These are phyloP conservation scores for Xylaria scruposa DNA, from an alignment of 495 filamentous ascomycete genomes.

Conservation along the genomic window DNA sequence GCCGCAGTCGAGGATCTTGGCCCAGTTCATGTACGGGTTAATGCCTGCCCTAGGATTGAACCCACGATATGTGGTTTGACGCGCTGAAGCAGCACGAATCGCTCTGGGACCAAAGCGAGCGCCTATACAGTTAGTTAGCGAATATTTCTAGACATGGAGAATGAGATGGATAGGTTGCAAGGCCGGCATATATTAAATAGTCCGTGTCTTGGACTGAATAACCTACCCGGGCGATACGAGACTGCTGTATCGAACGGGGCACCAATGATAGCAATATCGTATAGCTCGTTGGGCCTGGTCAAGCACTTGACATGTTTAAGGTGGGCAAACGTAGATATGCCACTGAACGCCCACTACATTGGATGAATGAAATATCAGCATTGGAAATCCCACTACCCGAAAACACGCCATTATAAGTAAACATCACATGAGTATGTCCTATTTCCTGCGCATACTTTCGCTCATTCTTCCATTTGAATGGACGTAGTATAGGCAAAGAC, in stretches of 20 bases:
- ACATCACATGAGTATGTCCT: not conserved
- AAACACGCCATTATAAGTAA: not conserved
- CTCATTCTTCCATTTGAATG: not conserved
- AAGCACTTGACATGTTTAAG: conserved; percentile 76
- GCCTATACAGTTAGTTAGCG: conserved; percentile 47
- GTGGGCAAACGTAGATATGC: conserved; percentile 83
- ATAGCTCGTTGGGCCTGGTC: conserved; percentile 66
- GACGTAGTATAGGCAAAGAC: not conserved
- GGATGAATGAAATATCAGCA: conserved; percentile 12
- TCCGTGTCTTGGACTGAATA: not conserved
- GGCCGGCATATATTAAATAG: not conserved
- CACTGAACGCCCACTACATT: conserved; percentile 74
- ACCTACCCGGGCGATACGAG: conserved; percentile 74
- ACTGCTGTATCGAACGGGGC: conserved; percentile 87
- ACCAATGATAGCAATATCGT: conserved; percentile 82
- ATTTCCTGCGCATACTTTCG: not conserved
- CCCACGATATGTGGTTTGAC: conserved; percentile 73
- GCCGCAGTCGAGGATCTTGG: conserved; percentile 78
- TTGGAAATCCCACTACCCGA: not conserved
- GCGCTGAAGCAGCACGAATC: conserved; percentile 77
- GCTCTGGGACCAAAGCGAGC: conserved; percentile 83
- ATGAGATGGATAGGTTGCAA: not conserved
- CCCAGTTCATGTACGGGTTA: conserved; percentile 79
- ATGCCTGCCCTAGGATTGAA: conserved; percentile 80
- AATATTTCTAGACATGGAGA: not conserved